Percentiles rank a stretch among this genome's conserved stretches.
Evolutionary conservation across 164 flowering plant genomes (phyloP).

Genomic region (Taxillus chinensis): DNA sequence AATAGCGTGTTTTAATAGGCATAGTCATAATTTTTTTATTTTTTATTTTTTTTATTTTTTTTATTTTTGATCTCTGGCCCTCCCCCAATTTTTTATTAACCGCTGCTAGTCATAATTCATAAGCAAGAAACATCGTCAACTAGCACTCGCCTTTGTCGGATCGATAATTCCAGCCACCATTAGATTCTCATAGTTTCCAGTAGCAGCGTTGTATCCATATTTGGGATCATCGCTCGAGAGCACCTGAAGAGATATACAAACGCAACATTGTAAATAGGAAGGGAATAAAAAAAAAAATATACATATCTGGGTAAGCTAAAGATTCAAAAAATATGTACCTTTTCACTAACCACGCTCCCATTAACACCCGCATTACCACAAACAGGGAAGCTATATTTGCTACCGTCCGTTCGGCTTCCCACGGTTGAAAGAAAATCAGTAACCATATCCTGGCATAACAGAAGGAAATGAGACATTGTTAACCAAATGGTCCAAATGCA

Average conservation of each 20-base stretch:
- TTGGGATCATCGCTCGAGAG: conserved; percentile 59
- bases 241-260: conserved; percentile 34
- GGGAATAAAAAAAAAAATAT: background rate
- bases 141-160: conserved; percentile 72
- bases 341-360: conserved; percentile 97
- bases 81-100: no score
- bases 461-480: no score
- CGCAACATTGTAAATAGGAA: background rate
- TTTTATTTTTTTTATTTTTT: no score
- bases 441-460: background rate
- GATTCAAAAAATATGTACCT: conserved; percentile 34
- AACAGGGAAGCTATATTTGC: no score
- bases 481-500: no score
- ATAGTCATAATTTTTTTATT: no score
- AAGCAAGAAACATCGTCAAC: background rate
- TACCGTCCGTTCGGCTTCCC: no score
- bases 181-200: conserved; percentile 83
- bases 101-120: no score
- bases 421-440: background rate
- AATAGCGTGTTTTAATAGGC: background rate
- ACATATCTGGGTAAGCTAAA: background rate
- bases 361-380: conserved; percentile 99
- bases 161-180: conserved; percentile 97
- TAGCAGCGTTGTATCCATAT: conserved; percentile 92
- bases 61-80: no score